These are phyloP conservation scores for Candida tetrigidarum DNA, from an alignment of 1,139 yeast genomes.

Conservation along the genomic window DNA sequence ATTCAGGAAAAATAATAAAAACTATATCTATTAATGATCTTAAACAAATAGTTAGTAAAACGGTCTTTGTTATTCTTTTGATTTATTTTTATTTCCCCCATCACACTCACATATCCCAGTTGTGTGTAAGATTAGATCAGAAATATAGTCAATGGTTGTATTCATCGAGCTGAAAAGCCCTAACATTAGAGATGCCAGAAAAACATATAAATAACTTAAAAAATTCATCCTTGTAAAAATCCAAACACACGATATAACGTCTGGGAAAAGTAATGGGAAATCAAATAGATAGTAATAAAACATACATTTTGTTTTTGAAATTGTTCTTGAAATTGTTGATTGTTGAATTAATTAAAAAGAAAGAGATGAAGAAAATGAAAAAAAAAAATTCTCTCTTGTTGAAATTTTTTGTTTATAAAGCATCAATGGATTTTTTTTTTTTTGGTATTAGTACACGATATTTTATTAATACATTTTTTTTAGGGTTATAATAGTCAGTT, in stretches of 20 bases:
- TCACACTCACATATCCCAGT: neutral
- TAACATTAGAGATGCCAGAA: slow-evolving; percentile 80
- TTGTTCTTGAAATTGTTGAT: neutral
- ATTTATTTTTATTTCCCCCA: too few species aligned
- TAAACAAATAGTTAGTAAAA: slow-evolving; percentile 1
- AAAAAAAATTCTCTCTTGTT: neutral
- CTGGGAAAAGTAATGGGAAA: too few species aligned
- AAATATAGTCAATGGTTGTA: slow-evolving; percentile 57
- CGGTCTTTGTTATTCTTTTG: too few species aligned
- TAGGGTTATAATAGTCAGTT: too few species aligned
- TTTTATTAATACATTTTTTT: too few species aligned
- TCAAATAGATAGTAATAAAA: too few species aligned
- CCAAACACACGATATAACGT: too few species aligned
- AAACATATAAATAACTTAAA: slow-evolving; percentile 45
- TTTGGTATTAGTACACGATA: too few species aligned
- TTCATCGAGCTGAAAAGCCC: slow-evolving; percentile 61
- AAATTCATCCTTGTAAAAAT: slow-evolving; percentile 47
- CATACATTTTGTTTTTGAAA: slow-evolving; percentile 1
- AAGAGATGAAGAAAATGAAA: neutral
- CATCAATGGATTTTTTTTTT: neutral
- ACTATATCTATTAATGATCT: neutral
- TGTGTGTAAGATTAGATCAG: slow-evolving; percentile 34
- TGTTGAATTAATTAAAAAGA: neutral
- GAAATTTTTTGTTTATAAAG: too few species aligned
- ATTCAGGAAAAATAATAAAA: too few species aligned